Evolutionary conservation across 129 eudicot genomes (phyloP).

Genomic region (Cynara cardunculus): DNA sequence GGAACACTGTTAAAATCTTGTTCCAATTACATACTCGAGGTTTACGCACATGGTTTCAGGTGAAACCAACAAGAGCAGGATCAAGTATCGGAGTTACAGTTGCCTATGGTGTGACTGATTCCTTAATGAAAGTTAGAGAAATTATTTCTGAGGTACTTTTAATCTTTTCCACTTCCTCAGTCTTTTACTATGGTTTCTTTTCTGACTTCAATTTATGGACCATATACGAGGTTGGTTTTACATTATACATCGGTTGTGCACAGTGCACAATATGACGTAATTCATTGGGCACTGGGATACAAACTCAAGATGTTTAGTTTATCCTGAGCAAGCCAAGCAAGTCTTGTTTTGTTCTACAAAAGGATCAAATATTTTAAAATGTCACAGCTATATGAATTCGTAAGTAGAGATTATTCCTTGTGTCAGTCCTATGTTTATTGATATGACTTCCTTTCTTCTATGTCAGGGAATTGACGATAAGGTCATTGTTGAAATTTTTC

Average conservation of each 20-base stretch:
- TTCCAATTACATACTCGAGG: conserved; percentile 14
- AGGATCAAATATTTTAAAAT: not conserved
- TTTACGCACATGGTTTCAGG: conserved; percentile 41
- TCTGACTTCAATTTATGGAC: not conserved
- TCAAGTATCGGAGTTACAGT: conserved; percentile 94
- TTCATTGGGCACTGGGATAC: not conserved
- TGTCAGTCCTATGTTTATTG: conserved; percentile 1
- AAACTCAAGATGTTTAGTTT: not conserved
- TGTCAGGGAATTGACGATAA: conserved; percentile 86
- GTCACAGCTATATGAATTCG: not conserved
- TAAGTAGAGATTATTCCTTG: not conserved
- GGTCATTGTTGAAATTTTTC: conserved; percentile 80
- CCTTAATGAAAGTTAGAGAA: conserved; percentile 54
- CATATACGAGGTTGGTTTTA: not conserved
- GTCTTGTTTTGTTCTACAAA: not conserved
- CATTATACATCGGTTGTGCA: not conserved
- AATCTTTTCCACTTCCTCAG: not conserved
- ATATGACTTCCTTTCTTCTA: not conserved
- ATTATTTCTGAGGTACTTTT: conserved; percentile 67
- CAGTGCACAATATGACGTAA: not conserved
- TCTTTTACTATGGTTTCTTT: not conserved
- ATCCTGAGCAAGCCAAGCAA: not conserved
- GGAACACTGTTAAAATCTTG: not conserved
- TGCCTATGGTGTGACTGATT: conserved; percentile 84
- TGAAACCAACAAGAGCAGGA: conserved; percentile 94